A percentile compares a stretch with the other conserved stretches of the same genome.
Conservation (phyloP, 1,284 basidiomycete genomes). For the Trametes polyzona region DNA sequence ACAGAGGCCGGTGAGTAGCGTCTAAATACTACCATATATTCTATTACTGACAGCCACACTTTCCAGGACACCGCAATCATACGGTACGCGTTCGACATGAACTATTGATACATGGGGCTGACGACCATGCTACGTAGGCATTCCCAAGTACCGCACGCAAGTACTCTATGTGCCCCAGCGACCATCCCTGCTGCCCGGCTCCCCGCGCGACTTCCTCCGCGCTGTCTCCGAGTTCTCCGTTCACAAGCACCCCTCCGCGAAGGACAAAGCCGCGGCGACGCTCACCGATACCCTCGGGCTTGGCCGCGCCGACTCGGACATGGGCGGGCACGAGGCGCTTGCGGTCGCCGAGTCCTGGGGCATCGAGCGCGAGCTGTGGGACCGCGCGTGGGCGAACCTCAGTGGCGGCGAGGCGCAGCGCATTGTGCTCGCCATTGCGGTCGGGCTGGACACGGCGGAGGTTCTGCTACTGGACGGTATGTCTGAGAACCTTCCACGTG, state of each 20-base stretch:
- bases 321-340: slow-evolving; percentile 42
- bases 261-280: slow-evolving; percentile 12
- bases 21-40: slow-evolving; percentile 4
- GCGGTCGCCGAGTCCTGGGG: slow-evolving; percentile 71
- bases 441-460: slow-evolving; percentile 76
- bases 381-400: slow-evolving; percentile 74
- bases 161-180: slow-evolving; percentile 87
- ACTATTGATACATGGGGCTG: neutral
- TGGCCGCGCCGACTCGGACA: slow-evolving; percentile 25
- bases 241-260: slow-evolving; percentile 40
- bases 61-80: slow-evolving; percentile 54
- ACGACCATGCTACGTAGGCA: slow-evolving; percentile 47
- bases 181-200: slow-evolving; percentile 80
- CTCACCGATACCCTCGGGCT: slow-evolving; percentile 12
- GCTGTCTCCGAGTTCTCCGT: slow-evolving; percentile 61
- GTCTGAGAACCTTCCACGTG: slow-evolving; percentile 25
- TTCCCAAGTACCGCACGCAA: slow-evolving; percentile 75
- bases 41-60: neutral
- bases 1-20: slow-evolving; percentile 64
- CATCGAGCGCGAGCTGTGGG: slow-evolving; percentile 72
- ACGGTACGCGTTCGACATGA: slow-evolving; percentile 41
- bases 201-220: slow-evolving; percentile 73
- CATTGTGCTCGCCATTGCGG: slow-evolving; percentile 74
- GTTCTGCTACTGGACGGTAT: slow-evolving; percentile 83
- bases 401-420: slow-evolving; percentile 87